phyloP scores from a whole-genome alignment of 805 yeast genomes.

The Monosporozyma siamensis region DNA sequence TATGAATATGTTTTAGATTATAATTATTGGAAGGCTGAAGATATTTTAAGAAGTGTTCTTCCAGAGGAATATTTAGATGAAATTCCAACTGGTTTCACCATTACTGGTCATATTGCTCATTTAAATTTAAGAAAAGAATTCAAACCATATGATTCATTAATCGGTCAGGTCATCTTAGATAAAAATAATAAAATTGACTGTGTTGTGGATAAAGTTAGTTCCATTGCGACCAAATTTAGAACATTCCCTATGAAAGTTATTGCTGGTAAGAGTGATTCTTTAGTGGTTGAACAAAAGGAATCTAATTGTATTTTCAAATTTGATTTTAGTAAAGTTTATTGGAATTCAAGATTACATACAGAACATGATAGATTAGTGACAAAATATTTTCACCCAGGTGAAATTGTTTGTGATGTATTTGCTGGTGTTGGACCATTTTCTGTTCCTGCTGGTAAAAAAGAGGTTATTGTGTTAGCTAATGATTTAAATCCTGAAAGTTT shows the following conservation, averaged over 20 bases:
- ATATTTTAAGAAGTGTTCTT: constrained; percentile 63
- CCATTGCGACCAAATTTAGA: constrained; percentile 79
- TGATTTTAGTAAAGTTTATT: constrained; percentile 88
- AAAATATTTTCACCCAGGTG: constrained; percentile 47
- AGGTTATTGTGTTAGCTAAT: constrained; percentile 75
- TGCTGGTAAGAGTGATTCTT: constrained; percentile 67
- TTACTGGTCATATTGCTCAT: constrained; percentile 94
- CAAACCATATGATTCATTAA: constrained; percentile 67
- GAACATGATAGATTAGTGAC: constrained; percentile 80
- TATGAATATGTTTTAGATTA: constrained; percentile 56
- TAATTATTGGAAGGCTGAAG: constrained; percentile 83
- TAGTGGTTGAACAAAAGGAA: constrained; percentile 75
- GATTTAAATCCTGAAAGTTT: constrained; percentile 87
- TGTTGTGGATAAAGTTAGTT: constrained; percentile 84
- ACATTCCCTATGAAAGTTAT: constrained; percentile 90
- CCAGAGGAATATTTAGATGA: constrained; percentile 62
- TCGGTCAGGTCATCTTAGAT: constrained; percentile 85
- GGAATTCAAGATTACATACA: constrained; percentile 92
- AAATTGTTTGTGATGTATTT: constrained; percentile 87
- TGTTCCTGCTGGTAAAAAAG: constrained; percentile 85
- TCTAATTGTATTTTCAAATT: constrained; percentile 77
- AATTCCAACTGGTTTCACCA: constrained; percentile 82
- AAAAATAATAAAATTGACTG: constrained; percentile 70
- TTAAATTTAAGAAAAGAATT: constrained; percentile 75
- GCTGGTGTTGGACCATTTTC: constrained; percentile 99